These are phyloP conservation scores for Onygenales sp. DNA, from an alignment of 2,329 filamentous ascomycete species.

Conservation along the genomic window DNA sequence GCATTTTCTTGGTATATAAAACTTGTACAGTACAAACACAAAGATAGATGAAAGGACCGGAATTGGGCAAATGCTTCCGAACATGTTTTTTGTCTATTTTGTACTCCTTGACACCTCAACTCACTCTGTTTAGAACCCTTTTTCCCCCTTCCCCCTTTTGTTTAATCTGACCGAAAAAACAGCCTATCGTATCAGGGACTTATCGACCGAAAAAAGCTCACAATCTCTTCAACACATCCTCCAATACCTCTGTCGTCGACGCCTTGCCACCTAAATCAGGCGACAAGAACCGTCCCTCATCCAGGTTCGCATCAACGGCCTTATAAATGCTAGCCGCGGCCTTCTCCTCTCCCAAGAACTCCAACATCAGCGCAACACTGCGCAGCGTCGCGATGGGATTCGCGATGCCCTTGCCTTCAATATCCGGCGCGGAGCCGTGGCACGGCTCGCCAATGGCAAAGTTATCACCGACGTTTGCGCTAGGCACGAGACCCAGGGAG, in stretches of 20 bases:
- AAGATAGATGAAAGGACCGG: too few relatives aligned
- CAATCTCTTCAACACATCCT: conserved; percentile 75
- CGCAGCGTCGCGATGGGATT: conserved; percentile 94
- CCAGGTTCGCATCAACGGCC: conserved; percentile 82
- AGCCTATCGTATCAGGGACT: background rate
- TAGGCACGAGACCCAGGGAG: conserved; percentile 82
- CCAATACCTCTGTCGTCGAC: conserved; percentile 74
- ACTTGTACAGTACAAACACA: too few relatives aligned
- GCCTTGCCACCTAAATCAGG: conserved; percentile 87
- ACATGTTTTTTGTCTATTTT: too few relatives aligned
- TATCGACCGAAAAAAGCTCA: conserved; percentile 34
- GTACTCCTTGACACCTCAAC: too few relatives aligned
- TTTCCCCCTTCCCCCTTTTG: too few relatives aligned
- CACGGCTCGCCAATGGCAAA: conserved; percentile 98
- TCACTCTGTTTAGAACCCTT: too few relatives aligned
- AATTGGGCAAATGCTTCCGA: too few relatives aligned
- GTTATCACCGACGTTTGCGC: conserved; percentile 84
- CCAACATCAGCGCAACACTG: conserved; percentile 87
- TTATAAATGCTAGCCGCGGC: conserved; percentile 85
- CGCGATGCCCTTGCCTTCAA: conserved; percentile 82
- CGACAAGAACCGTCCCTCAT: conserved; percentile 70
- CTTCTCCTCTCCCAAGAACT: conserved; percentile 80
- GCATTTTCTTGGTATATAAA: too few relatives aligned
- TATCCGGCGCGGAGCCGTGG: conserved; percentile 92
- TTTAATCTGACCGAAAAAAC: background rate